Base-by-base conservation (phyloP, 2,329 filamentous ascomycete species). In the Scytalidium lignicola region DNA sequence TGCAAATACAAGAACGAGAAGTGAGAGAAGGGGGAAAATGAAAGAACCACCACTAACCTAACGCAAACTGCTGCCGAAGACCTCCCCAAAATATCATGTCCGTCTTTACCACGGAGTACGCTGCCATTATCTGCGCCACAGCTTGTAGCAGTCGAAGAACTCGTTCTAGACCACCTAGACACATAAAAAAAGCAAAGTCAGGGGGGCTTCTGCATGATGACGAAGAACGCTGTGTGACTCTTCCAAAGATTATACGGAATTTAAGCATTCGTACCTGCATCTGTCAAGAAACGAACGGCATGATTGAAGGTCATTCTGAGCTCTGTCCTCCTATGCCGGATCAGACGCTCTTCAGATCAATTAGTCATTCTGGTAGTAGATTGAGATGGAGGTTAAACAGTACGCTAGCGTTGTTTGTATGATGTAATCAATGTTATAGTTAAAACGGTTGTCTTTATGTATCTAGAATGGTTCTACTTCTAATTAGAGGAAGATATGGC, bases 81-180 rank as follows among this genome's bases (percentile, higher is more conserved):
- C 60, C 64, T 1, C 61, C 57, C 62, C 68, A 74, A 26, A 61
- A 60, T 20, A 62, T 58, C 2, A 65, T 28, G 6, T 50, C 50
- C 21, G 67, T 57, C 23, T 74, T 61, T 19, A 75, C 64, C 17
- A 69, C 42, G 4, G 75, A 66, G 51, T 71, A 75, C 12, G 69
- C 70, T 17, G 71, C 65, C 12, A 79, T 57, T 49, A 83, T 70
- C 48, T 75, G 70, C 51, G 73, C 65, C 23, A 73, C 46, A 41
- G 78, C 65, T 64, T 85, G 80, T 41, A 83, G 56, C 48, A 82
- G 68, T 42, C 82, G 78, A 55, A 86, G 70, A 47, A 74, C 70
- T 51, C 82, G 78, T 63, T 86, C 82, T 1, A 85, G 70, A 3
- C 80, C 82, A 58, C 73, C 81, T 82, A 56, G 18, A 13, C 15